Base-by-base conservation (phyloP, 2,329 filamentous ascomycete genomes). In the Calonectria multiphialidica region DNA sequence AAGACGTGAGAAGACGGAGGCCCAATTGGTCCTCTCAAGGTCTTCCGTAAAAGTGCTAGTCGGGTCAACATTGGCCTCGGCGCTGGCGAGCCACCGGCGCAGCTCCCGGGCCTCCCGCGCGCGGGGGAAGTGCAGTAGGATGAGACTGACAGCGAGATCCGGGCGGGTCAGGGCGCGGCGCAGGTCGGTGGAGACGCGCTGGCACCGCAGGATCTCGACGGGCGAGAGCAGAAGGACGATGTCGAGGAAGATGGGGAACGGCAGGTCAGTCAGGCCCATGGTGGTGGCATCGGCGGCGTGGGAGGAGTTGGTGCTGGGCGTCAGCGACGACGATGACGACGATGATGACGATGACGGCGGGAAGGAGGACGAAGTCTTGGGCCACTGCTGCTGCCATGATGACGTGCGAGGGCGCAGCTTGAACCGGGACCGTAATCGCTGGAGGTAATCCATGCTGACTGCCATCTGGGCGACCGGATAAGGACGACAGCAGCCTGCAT, bases 241-340 rank as follows among this genome's bases (percentile, higher is more conserved):
- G 61, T 90, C 84, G 71, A 90, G 83, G 75, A 93, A 91, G 57
- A 93, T 79, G 65, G 91, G 89, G 75, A 87, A 86, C n/a, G 90
- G 90, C 45, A 93, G 83, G 18, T 85, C 81, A 12, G 82, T 83
- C 35, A 88, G 65, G 81, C 72, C 15, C 64, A 57, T 85, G 40
- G 37, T 49, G 7, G 5, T 30, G 7, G 42, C 25, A 50, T 21
- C 23, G 35, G 42, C 9, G 21, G 82, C 76, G 77, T 42, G 42
- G 35, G 25, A 12, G 25, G 33, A 35, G 16, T 40, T 44, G 10
- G 50, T 23, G 21, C 12, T 57, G 33, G 35, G 33, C 53, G 37
- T 40, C n/a, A n/a, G 53, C 33, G 33, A 16, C 9, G 50, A 33
- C 8, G 49, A 21, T 5, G 44, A n/a, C n/a, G 50, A 15, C 21